Evolutionary conservation across 352 stramenopile genomes (phyloP), one percentile per base, ranked within the genome.

Genomic region (Paralagenidium karlingii): DNA sequence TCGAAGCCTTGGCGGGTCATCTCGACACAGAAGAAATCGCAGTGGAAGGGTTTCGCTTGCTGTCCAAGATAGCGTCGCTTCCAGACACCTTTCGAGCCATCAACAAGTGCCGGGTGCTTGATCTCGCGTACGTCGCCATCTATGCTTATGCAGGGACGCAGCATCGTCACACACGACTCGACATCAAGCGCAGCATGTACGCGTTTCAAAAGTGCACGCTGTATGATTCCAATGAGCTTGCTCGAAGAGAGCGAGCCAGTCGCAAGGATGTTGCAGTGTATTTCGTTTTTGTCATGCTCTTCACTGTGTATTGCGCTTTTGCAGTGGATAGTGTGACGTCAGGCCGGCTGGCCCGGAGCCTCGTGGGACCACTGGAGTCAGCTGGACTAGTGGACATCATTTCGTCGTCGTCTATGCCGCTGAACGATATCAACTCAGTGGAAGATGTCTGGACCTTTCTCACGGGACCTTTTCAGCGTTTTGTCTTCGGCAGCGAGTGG

Each of bases 21-120:
- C 34, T 87, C 13, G 67, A 82, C 43, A 81, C 71, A 0, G 73
- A 84, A 31, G 73, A 87, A 34, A 71, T 87, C 32, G 66, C 60
- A 0, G 63, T 87, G 6, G 73, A 87, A 47, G 69, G 73, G 1
- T 82, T 87, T 28, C 73, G 80, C 31, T 46, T 87, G 9, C 63
- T 87, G 4, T 46, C 66, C 24, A 58, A 63, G 4, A 43, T 87
- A 2, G 73, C 69, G 0, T 37, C 40, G 8, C 40, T 79, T 3
- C 58, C 50, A 1, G 58, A 82, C 12, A 58, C 63, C 0, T 78
- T 64, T 31, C 47, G 48, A 10, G 51, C 60, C 21, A 58, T 83
- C 24, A 83, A 87, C 38, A 49, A 67, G 10, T 64, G 54, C 39
- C 78, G 79, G 22, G 69, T 82, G 29, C 45, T 84, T 38, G 73